Evolutionary conservation across 1,284 basidiomycete species (phyloP).

Genomic region (Apiotrichum brassicae): DNA sequence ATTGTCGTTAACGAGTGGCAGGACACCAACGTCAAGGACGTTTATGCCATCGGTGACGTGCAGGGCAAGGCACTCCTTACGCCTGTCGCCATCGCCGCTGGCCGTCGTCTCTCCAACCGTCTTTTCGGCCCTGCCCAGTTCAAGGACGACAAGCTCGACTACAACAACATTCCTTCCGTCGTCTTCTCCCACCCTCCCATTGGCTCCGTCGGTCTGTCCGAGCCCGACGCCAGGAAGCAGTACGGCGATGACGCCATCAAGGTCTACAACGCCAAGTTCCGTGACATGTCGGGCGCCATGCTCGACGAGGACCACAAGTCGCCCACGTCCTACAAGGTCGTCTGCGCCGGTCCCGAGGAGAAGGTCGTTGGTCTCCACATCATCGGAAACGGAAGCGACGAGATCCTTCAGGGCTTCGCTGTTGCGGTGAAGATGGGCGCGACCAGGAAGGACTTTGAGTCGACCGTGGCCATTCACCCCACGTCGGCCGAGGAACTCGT

Average conservation of each 20-base stretch:
- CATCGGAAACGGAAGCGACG: conserved; percentile 61
- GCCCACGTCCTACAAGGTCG: conserved; percentile 87
- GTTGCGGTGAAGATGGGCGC: conserved; percentile 96
- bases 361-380: conserved; percentile 92
- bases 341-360: conserved; percentile 79
- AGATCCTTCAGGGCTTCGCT: conserved; percentile 49
- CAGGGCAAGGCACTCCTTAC: conserved; percentile 87
- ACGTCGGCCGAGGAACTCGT: conserved; percentile 47
- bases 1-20: conserved; percentile 89
- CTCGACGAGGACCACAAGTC: conserved; percentile 77
- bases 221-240: conserved; percentile 78
- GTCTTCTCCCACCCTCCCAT: conserved; percentile 96
- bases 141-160: conserved; percentile 81
- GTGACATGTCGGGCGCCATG: conserved; percentile 81
- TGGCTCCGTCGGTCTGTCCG: conserved; percentile 85
- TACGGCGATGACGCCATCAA: conserved; percentile 81
- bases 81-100: conserved; percentile 97
- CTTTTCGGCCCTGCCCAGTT: conserved; percentile 79
- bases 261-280: conserved; percentile 74
- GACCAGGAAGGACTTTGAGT: conserved; percentile 74
- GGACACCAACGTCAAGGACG: conserved; percentile 63
- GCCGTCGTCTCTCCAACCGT: conserved; percentile 78
- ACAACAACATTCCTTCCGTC: conserved; percentile 86
- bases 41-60: conserved; percentile 87
- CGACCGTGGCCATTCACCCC: conserved; percentile 77